These are phyloP conservation scores for Rubia yunnanensis DNA, from an alignment of 257 asterid genomes.

Conservation along the genomic window DNA sequence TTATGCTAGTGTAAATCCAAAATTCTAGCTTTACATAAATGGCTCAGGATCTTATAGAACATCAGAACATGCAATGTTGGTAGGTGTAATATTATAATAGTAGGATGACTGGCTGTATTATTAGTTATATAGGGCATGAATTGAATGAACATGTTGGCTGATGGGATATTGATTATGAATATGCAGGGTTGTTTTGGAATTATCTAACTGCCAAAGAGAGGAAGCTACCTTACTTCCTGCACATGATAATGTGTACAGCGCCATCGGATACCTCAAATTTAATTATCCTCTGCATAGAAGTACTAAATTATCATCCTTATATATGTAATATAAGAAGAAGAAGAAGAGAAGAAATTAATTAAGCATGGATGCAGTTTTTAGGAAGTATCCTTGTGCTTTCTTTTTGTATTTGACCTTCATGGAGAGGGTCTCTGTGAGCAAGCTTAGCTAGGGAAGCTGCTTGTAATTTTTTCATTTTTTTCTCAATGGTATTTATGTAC, in stretches of 20 bases:
- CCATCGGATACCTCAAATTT: constrained; percentile 1
- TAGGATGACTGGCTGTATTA: constrained; percentile 32
- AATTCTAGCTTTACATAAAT: constrained; percentile 15
- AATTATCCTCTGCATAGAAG: constrained; percentile 23
- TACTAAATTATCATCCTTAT: constrained; percentile 30
- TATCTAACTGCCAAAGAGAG: constrained; percentile 36
- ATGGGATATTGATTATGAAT: constrained; percentile 13
- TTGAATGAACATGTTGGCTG: constrained; percentile 18
- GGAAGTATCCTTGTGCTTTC: constrained; percentile 57
- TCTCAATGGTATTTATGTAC: no score
- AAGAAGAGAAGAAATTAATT: constrained; percentile 4
- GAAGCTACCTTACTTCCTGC: constrained; percentile 38
- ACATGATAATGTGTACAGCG: constrained; percentile 20
- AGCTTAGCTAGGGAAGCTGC: constrained; percentile 10
- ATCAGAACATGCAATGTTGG: constrained; percentile 28
- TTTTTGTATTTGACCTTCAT: constrained; percentile 10
- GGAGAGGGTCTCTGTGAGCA: constrained; percentile 17
- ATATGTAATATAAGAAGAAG: background rate
- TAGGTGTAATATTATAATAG: constrained; percentile 22
- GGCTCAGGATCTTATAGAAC: constrained; percentile 21
- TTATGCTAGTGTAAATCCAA: background rate
- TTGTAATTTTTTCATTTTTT: constrained; percentile 8
- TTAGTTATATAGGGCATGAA: constrained; percentile 18
- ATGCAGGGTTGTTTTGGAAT: constrained; percentile 44
- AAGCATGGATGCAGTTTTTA: constrained; percentile 79